Evolutionary conservation across 2,329 filamentous ascomycete species (phyloP), one percentile per base, ranked within the genome.

Genomic region (Fusarium sp.): DNA sequence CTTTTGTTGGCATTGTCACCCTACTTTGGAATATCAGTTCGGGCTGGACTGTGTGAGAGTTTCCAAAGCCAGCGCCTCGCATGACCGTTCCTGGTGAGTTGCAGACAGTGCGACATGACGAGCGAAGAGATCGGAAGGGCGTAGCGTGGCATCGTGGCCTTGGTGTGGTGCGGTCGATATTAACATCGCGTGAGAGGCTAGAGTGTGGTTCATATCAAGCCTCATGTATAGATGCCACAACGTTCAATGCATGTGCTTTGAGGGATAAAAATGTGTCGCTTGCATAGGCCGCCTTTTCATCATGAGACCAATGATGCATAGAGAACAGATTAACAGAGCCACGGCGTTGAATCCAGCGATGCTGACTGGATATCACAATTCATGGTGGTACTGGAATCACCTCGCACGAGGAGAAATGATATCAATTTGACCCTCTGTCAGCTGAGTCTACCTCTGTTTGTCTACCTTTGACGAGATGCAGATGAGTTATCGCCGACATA

Each of bases 401-500:
- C 52, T 46, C 49, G 69, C 56, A 63, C 53, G 64, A 58, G 50
- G 66, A 66, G 42, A 68, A 48, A 32, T 42, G 62, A 55, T 52
- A 63, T 67, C 57, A 58, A 52, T 37, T 52, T 42, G 30, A 59
- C 49, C 48, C 23, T 35, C 54, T 23, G 61, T 68, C 70, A 73
- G 66, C 70, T 68, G 67, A 73, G 64, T 59, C 60, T 60, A 20
- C 30, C 27, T 65, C 37, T 54, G 49, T 37, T 55, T 63, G 49
- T 64, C 58, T 42, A 23, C 42, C 37, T 50, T 30, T 41, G 49
- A 64, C 40, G 26, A 38, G 41, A 68, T 71, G 70, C 67, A 71
- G 59, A 60, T 73, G 67, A 71, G 70, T 65, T 69, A 70, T 73
- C 59, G 60, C 70, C 49, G 50, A 63, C 69, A 72, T 70, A 48